Evolutionary conservation across 2,329 filamentous ascomycete species (phyloP).

Genomic region (Fusarium sp.): DNA sequence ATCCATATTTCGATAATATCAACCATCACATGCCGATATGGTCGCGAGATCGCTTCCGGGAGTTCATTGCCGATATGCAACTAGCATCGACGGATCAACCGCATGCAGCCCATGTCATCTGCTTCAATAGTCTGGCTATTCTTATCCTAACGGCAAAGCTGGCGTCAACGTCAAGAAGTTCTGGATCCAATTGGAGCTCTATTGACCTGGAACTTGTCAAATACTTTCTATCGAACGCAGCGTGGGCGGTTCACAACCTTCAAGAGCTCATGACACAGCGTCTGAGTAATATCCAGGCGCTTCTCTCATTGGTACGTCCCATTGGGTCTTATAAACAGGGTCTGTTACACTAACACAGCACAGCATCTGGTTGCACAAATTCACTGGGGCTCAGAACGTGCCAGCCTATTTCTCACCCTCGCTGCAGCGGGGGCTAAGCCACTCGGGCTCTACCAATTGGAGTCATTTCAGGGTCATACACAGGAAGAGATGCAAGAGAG

Average conservation of each 20-base stretch:
- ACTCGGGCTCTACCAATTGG: not conserved
- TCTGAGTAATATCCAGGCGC: not conserved
- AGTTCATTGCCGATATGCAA: not conserved
- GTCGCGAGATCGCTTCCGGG: not conserved
- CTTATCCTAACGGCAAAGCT: not conserved
- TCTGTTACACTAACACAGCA: not conserved
- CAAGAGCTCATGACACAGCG: not conserved
- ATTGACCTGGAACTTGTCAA: not conserved
- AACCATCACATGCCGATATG: not conserved
- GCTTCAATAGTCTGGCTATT: not conserved
- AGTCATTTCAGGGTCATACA: not conserved
- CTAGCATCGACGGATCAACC: not conserved
- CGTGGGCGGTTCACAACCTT: not conserved
- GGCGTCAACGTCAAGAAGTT: not conserved
- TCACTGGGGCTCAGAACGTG: constrained; percentile 2
- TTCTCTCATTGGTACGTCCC: not conserved
- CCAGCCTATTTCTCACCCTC: not conserved
- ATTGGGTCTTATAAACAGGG: not conserved
- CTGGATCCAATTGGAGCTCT: not conserved
- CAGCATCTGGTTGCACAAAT: not conserved
- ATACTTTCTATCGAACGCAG: not conserved
- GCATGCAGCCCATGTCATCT: not conserved
- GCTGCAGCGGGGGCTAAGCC: not conserved
- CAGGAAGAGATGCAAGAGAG: not conserved
- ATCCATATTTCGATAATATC: not conserved